Percentiles rank a stretch among this genome's conserved stretches.
These are phyloP conservation scores for Trapa bicornis DNA, from an alignment of 345 rosid species.

Conservation along the genomic window DNA sequence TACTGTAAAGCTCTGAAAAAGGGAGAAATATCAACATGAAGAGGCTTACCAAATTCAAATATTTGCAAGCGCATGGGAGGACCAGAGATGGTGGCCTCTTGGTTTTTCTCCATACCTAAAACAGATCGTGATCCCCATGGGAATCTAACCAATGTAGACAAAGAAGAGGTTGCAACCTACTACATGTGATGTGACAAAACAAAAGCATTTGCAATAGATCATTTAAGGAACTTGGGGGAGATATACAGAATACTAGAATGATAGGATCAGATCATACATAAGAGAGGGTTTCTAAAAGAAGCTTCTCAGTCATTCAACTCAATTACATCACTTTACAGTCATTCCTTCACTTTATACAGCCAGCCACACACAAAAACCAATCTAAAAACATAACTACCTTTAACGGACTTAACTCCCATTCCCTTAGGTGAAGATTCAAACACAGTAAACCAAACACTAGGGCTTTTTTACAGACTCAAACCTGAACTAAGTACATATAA, in stretches of 20 bases:
- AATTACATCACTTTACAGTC: too few relatives aligned
- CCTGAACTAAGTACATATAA: too few relatives aligned
- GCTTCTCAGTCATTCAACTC: too few relatives aligned
- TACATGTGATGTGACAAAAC: slow-evolving; percentile 3
- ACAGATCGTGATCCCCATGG: slow-evolving; percentile 70
- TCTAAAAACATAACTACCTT: too few relatives aligned
- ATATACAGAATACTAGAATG: background rate
- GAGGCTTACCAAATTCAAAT: slow-evolving; percentile 58
- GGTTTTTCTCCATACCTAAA: slow-evolving; percentile 10
- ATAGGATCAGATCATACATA: too few relatives aligned
- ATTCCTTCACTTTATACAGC: too few relatives aligned
- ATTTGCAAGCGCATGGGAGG: slow-evolving; percentile 50
- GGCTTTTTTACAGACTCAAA: too few relatives aligned
- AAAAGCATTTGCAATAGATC: background rate
- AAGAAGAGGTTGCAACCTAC: slow-evolving; percentile 58
- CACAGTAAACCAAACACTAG: too few relatives aligned
- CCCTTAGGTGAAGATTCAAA: too few relatives aligned
- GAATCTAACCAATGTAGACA: slow-evolving; percentile 51
- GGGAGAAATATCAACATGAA: background rate
- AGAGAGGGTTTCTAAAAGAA: too few relatives aligned
- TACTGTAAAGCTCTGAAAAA: background rate
- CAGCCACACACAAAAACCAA: too few relatives aligned
- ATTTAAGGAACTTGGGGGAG: background rate
- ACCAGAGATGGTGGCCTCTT: slow-evolving; percentile 14
- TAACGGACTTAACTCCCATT: too few relatives aligned